Base-by-base conservation (phyloP, 441 rosid genomes). In the Adansonia madagascariensis region DNA sequence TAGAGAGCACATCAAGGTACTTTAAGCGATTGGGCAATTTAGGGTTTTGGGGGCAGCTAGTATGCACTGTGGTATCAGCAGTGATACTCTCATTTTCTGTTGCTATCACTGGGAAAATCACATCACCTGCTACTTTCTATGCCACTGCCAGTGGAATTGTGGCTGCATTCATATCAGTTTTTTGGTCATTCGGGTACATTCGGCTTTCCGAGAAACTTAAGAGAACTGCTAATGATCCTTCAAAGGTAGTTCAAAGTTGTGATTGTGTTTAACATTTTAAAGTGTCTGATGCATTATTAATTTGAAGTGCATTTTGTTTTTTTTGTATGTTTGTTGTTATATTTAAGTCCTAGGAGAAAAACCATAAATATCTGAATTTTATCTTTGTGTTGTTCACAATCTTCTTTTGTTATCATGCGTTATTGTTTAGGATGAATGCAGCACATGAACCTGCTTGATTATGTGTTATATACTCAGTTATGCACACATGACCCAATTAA, bases 1-100 rank as follows among this genome's bases (percentile, higher is more conserved):
- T 97, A 69, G 98, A 90, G 83, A 90, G 80, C 80, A 97, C 99
- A 31, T 87, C 99, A 2, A 92, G 95, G 80, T 84, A 89, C 81
- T 97, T 97, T 82, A 93, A 88, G 90, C 85, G 97, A 83, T 84
- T 97, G 56, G 99, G 98, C n/a, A 85, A 85, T 87, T 84, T 91
- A 63, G 98, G 98, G 77, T 94, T 97, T 82, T 97, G 98, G 98
- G 96, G 97, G 52, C 99, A 97, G 90, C 89, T 97, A 27, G 89
- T 92, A 11, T 92, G 93, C 78, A 88, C 98, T 0, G 85, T 86
- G 11, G 99, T 94, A 3, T 90, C 98, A 1, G 97, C 98, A 0
- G 97, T 86, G 78, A 94, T 97, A 76, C 88, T 94, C 60, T 91
- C 99, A 0, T 97, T 94, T 81, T 93, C 98, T 3, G 71, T 94